These are phyloP conservation scores for Rubia yunnanensis DNA, from an alignment of 257 asterid species.

Conservation along the genomic window DNA sequence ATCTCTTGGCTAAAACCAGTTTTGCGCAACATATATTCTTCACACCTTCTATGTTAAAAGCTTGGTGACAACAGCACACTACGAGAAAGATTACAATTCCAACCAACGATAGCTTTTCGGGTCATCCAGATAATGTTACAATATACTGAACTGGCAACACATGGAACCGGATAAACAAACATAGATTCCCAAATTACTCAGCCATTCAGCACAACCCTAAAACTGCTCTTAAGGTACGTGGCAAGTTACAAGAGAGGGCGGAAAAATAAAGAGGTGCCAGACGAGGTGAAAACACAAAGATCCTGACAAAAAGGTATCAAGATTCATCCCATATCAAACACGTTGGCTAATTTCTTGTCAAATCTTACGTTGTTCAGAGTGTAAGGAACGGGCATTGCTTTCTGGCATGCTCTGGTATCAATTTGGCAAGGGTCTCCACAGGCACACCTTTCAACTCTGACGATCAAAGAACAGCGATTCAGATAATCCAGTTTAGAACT, in stretches of 20 bases:
- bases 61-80: not conserved
- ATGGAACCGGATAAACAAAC: constrained; percentile 11
- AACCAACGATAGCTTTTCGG: constrained; percentile 4
- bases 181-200: constrained; percentile 5
- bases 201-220: constrained; percentile 20
- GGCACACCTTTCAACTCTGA: constrained; percentile 85
- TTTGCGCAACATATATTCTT: not conserved
- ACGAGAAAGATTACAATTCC: constrained; percentile 4
- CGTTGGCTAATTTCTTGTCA: constrained; percentile 11
- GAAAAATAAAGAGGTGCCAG: constrained; percentile 1
- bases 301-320: constrained; percentile 6
- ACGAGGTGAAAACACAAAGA: constrained; percentile 3
- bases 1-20: not conserved
- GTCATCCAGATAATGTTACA: constrained; percentile 17
- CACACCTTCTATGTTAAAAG: not conserved
- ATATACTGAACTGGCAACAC: constrained; percentile 9
- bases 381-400: constrained; percentile 64
- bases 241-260: not conserved
- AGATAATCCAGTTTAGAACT: not conserved
- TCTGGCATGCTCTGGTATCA: constrained; percentile 81
- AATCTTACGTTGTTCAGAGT: constrained; percentile 27
- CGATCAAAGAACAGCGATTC: constrained; percentile 8
- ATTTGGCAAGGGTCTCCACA: constrained; percentile 42
- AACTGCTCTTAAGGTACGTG: constrained; percentile 21
- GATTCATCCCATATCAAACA: constrained; percentile 7